Conservation (phyloP, 176 grass and related monocot species). For the Lolium multiflorum region DNA sequence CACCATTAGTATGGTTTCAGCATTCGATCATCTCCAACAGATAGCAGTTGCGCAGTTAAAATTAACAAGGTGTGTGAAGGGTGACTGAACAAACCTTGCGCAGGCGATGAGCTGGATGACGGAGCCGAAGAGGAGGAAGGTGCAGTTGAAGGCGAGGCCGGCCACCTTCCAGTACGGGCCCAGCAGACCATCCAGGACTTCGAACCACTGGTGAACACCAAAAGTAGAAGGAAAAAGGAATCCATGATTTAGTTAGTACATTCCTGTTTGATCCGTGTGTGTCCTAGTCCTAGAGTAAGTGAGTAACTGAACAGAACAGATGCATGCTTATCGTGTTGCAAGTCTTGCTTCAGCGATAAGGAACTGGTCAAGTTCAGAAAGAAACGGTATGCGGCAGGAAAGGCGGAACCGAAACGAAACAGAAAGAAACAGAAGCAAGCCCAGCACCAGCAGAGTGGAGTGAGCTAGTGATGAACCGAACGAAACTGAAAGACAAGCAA, state of each 20-base stretch:
- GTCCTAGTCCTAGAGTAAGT: no score
- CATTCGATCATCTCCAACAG: neutral
- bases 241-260: no score
- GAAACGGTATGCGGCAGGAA: neutral
- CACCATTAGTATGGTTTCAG: neutral
- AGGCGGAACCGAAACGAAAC: constrained; percentile 4
- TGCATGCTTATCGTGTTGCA: constrained; percentile 42
- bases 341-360: constrained; percentile 34
- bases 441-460: neutral
- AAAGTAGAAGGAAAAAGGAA: neutral
- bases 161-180: constrained; percentile 61
- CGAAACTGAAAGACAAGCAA: neutral
- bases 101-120: constrained; percentile 73
- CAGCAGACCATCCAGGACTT: constrained; percentile 61
- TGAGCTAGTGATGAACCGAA: neutral
- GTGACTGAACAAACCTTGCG: constrained; percentile 34
- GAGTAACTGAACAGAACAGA: constrained; percentile 10
- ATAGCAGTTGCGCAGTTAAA: neutral
- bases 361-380: constrained; percentile 4
- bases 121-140: constrained; percentile 67
- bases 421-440: neutral
- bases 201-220: constrained; percentile 54
- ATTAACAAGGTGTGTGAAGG: neutral
- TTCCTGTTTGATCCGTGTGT: neutral
- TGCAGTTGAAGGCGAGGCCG: constrained; percentile 65